These are phyloP conservation scores for Aspergillus sp. DNA, from an alignment of 2,329 filamentous ascomycete species.

Conservation along the genomic window DNA sequence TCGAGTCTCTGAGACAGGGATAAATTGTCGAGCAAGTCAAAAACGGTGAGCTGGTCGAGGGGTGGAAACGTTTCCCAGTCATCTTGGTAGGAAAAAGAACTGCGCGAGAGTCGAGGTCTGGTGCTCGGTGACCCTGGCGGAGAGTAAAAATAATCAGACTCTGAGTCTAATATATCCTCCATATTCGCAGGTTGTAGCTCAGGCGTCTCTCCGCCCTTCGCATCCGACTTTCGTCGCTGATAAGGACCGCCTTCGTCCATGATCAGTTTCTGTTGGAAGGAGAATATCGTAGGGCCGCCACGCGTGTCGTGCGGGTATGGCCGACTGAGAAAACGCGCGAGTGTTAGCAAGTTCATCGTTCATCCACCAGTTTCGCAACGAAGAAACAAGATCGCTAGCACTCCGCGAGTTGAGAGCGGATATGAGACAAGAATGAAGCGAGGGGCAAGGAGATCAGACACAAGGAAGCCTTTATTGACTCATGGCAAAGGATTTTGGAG, in stretches of 20 bases:
- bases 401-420: not conserved
- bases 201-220: constrained; percentile 22
- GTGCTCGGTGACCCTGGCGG: constrained; percentile 27
- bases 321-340: constrained; percentile 38
- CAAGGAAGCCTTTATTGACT: constrained; percentile 10
- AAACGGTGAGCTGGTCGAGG: constrained; percentile 82
- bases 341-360: constrained; percentile 40
- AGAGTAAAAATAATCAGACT: constrained; percentile 33
- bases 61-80: constrained; percentile 86
- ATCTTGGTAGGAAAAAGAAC: constrained; percentile 84
- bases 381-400: constrained; percentile 2
- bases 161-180: constrained; percentile 30
- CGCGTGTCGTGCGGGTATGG: constrained; percentile 30
- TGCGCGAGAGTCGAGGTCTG: constrained; percentile 60
- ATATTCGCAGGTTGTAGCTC: constrained; percentile 22
- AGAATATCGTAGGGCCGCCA: constrained; percentile 38
- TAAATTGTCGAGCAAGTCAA: constrained; percentile 92
- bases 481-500: not conserved
- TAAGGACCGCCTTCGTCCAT: constrained; percentile 29
- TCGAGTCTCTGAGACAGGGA: constrained; percentile 87
- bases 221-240: constrained; percentile 24
- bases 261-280: constrained; percentile 38
- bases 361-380: not conserved
- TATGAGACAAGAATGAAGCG: not conserved
- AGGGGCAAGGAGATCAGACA: not conserved